A percentile compares a stretch with the other conserved stretches of the same genome.
phyloP scores from a whole-genome alignment of 768 basidiomycete species.

The Calocybe gangraenosa region DNA sequence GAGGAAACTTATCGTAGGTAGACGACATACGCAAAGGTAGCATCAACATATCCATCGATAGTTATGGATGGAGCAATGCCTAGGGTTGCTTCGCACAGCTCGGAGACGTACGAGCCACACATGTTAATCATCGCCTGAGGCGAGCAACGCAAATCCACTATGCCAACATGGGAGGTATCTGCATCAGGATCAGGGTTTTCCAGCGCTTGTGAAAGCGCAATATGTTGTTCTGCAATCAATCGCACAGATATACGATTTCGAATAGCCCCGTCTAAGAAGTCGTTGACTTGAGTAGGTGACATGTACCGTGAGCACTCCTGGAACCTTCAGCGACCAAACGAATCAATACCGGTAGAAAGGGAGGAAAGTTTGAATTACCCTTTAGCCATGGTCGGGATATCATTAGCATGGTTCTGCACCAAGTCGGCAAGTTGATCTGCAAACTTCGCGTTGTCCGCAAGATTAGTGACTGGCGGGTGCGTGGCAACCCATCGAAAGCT shows the following conservation, averaged over 20 bases:
- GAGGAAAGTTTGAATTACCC: slow-evolving; percentile 42
- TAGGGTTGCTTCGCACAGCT: slow-evolving; percentile 81
- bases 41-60: slow-evolving; percentile 66
- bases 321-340: slow-evolving; percentile 47
- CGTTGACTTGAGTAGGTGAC: slow-evolving; percentile 72
- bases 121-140: slow-evolving; percentile 70
- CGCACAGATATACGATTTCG: slow-evolving; percentile 84
- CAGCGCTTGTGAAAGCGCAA: slow-evolving; percentile 72
- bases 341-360: neutral
- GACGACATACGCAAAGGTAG: slow-evolving; percentile 73
- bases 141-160: slow-evolving; percentile 71
- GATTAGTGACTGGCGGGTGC: slow-evolving; percentile 57
- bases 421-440: slow-evolving; percentile 63
- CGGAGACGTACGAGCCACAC: slow-evolving; percentile 80
- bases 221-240: slow-evolving; percentile 88
- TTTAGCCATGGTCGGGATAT: slow-evolving; percentile 88
- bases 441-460: slow-evolving; percentile 69
- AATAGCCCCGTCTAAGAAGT: slow-evolving; percentile 81
- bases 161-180: slow-evolving; percentile 50
- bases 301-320: slow-evolving; percentile 85
- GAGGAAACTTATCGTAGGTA: neutral
- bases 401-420: slow-evolving; percentile 77
- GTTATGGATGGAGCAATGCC: slow-evolving; percentile 64
- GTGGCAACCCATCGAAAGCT: slow-evolving; percentile 69
- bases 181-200: slow-evolving; percentile 33